Evolutionary conservation across 345 rosid genomes (phyloP).

Genomic region (Hibiscus syriacus): DNA sequence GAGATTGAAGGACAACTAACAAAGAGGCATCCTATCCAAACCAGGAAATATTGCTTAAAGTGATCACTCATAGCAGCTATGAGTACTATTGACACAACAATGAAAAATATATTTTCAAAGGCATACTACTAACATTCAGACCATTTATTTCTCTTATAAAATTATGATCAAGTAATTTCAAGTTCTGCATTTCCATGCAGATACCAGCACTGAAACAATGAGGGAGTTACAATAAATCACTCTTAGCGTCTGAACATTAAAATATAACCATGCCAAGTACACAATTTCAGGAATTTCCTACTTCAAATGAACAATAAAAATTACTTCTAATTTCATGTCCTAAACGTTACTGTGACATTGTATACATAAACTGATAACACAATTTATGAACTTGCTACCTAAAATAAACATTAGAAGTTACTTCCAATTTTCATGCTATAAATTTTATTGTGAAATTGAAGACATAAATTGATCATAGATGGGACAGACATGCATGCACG

Average conservation of each 20-base stretch:
- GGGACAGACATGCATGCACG: neutral
- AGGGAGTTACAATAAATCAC: neutral
- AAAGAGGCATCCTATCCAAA: neutral
- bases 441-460: neutral
- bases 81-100: neutral
- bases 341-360: neutral
- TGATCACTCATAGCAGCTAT: neutral
- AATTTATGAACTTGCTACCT: neutral
- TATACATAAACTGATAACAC: neutral
- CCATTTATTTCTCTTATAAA: neutral
- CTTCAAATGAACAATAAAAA: neutral
- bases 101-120: neutral
- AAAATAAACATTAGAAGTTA: neutral
- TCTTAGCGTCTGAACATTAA: no score
- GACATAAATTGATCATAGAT: neutral
- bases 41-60: constrained; percentile 2
- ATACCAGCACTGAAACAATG: neutral
- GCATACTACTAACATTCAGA: neutral
- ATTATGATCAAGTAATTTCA: neutral
- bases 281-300: neutral
- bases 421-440: neutral
- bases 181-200: neutral
- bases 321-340: neutral
- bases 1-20: neutral
- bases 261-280: no score